These are phyloP conservation scores for Cladophialophora carrionii DNA, from an alignment of 2,329 filamentous ascomycete species.

Conservation along the genomic window DNA sequence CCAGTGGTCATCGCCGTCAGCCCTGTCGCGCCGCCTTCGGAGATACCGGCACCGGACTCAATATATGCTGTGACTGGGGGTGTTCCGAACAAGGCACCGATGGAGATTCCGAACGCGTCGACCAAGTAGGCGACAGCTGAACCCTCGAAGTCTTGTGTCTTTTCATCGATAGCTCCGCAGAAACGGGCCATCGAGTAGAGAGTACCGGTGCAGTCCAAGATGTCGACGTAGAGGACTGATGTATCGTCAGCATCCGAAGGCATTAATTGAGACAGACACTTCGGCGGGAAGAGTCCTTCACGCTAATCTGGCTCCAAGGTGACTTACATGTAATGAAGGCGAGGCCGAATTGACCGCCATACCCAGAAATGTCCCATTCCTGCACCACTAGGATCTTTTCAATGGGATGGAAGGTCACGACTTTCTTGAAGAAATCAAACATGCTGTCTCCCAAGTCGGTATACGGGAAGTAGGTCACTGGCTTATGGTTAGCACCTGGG, in stretches of 20 bases:
- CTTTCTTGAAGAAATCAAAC: slow-evolving; percentile 87
- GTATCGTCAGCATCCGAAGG: neutral
- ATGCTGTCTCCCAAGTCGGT: slow-evolving; percentile 67
- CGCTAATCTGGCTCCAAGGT: neutral
- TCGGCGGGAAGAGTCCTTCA: too few species aligned
- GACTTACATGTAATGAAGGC: slow-evolving; percentile 69
- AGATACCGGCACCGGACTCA: slow-evolving; percentile 87
- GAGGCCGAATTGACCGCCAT: slow-evolving; percentile 76
- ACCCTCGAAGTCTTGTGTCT: slow-evolving; percentile 84
- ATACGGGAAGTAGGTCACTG: slow-evolving; percentile 79
- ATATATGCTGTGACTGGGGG: slow-evolving; percentile 86
- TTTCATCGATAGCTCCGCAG: slow-evolving; percentile 75
- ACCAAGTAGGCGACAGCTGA: slow-evolving; percentile 82
- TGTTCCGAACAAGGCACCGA: slow-evolving; percentile 75
- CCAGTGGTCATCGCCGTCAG: slow-evolving; percentile 79
- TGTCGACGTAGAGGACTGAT: slow-evolving; percentile 81
- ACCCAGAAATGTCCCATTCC: slow-evolving; percentile 70
- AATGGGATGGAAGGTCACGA: slow-evolving; percentile 83
- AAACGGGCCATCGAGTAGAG: slow-evolving; percentile 89
- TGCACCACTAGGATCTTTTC: slow-evolving; percentile 69
- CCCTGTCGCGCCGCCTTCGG: slow-evolving; percentile 82
- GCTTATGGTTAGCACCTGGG: neutral
- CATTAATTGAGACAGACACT: neutral
- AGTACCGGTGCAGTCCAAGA: slow-evolving; percentile 83
- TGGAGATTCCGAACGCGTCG: slow-evolving; percentile 77